These are phyloP conservation scores for Dendrobium huoshanense DNA, from an alignment of 106 monocot genomes.

Conservation along the genomic window DNA sequence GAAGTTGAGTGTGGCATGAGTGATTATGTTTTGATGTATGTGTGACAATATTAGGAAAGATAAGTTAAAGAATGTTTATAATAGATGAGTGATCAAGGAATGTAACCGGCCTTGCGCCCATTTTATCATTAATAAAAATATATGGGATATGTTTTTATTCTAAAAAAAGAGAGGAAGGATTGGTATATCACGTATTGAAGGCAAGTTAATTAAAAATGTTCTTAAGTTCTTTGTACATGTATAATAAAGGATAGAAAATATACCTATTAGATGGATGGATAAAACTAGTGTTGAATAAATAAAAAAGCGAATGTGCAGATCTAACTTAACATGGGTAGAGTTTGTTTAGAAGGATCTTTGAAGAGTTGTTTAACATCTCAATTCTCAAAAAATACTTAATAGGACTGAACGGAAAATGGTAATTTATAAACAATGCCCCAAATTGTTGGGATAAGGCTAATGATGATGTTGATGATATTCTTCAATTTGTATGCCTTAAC, in stretches of 20 bases:
- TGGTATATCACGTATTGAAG: neutral
- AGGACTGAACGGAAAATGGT: neutral
- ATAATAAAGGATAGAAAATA: neutral
- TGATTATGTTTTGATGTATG: too few species aligned
- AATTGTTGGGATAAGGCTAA: neutral
- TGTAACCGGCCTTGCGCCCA: neutral
- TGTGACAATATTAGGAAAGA: too few species aligned
- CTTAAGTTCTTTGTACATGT: neutral
- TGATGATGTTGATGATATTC: neutral
- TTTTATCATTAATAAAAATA: neutral
- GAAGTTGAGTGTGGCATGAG: too few species aligned
- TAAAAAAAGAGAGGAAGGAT: neutral
- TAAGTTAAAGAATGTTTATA: too few species aligned
- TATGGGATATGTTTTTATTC: neutral
- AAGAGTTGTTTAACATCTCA: neutral
- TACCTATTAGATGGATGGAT: too few species aligned
- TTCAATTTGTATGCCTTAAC: neutral
- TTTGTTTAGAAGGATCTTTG: neutral
- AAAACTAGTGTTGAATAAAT: too few species aligned
- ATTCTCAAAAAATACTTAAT: neutral
- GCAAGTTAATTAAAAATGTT: neutral
- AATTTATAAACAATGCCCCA: neutral
- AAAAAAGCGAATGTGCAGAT: too few species aligned
- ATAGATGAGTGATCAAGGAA: too few species aligned
- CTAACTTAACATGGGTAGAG: neutral